Conservation (phyloP, 1,284 basidiomycete genomes). For the Apiotrichum porosum region DNA sequence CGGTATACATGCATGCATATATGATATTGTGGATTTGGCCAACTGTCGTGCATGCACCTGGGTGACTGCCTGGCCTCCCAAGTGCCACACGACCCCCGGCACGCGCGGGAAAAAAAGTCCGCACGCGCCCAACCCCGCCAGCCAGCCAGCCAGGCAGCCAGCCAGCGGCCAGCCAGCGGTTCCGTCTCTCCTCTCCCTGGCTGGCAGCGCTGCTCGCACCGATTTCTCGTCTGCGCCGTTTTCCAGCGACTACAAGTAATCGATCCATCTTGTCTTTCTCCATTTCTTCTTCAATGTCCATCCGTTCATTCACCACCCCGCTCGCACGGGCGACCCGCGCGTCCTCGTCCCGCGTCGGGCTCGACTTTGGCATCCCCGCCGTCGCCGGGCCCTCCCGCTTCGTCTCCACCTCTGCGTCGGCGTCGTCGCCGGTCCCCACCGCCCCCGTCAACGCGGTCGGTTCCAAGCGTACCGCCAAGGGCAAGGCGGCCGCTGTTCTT, state of each 20-base stretch:
- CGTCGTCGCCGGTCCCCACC: neutral
- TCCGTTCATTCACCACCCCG: neutral
- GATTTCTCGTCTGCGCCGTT: too few species aligned
- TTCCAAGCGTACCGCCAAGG: neutral
- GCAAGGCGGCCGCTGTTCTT: neutral
- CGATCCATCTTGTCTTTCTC: constrained; percentile 6
- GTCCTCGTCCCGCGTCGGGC: constrained; percentile 20
- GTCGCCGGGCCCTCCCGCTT: neutral
- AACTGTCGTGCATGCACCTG: too few species aligned
- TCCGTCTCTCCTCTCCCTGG: too few species aligned
- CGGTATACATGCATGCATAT: neutral
- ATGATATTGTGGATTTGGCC: neutral
- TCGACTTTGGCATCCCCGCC: constrained; percentile 10
- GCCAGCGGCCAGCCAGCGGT: too few species aligned
- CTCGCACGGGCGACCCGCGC: constrained; percentile 10
- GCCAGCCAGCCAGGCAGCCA: too few species aligned
- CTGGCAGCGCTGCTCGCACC: too few species aligned
- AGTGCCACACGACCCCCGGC: too few species aligned
- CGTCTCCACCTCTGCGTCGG: neutral
- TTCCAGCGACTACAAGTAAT: too few species aligned
- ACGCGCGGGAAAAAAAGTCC: too few species aligned
- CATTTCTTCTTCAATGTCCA: too few species aligned
- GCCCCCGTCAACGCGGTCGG: constrained; percentile 27
- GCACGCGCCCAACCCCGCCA: too few species aligned
- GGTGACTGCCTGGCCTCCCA: too few species aligned